These are phyloP conservation scores for Solanum hybrid DNA, from an alignment of 305 asterid species.

Conservation along the genomic window DNA sequence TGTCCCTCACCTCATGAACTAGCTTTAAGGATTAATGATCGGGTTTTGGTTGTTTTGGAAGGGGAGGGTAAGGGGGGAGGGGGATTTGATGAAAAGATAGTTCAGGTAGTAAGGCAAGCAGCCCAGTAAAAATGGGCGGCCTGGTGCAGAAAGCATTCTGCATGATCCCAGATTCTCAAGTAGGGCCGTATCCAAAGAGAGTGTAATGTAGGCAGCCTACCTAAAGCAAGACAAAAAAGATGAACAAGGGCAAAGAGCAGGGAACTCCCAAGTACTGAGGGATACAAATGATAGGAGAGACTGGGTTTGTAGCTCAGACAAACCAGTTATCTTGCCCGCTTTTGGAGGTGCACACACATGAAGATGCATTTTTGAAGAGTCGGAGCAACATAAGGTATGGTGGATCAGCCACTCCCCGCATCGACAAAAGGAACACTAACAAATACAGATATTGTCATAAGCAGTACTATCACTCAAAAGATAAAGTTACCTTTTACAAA, in stretches of 20 bases:
- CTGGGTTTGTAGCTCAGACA: background rate
- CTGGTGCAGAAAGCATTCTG: background rate
- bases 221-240: background rate
- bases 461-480: slow-evolving; percentile 1
- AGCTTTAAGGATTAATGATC: background rate
- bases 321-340: background rate
- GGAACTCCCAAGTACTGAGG: background rate
- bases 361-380: background rate
- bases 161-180: background rate
- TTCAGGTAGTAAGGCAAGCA: background rate
- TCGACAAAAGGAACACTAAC: background rate
- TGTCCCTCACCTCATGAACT: background rate
- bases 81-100: background rate
- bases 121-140: background rate
- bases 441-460: background rate
- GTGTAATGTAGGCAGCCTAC: background rate
- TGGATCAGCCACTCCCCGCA: background rate
- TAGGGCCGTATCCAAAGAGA: background rate
- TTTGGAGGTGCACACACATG: background rate
- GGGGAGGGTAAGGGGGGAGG: no score
- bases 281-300: background rate
- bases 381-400: background rate
- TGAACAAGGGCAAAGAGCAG: background rate
- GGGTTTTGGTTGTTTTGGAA: background rate
- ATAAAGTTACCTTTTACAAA: background rate